Conservation (phyloP, 805 yeast genomes). For the Candida hungchunana region DNA sequence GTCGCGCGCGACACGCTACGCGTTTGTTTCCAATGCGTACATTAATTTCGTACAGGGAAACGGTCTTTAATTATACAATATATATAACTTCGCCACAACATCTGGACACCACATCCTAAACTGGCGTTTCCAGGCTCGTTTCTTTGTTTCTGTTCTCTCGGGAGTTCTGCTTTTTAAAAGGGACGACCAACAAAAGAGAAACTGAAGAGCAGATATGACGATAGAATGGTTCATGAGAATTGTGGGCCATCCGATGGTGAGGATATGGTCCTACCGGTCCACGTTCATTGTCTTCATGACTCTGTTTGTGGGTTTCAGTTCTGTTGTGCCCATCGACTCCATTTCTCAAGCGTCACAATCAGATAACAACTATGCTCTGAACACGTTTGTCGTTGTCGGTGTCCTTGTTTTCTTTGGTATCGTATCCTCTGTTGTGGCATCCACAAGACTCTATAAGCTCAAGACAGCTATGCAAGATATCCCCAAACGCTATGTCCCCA, state of each 20-base stretch:
- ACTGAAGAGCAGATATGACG: not conserved
- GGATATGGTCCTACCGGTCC: slow-evolving; percentile 42
- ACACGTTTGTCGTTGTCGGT: slow-evolving; percentile 74
- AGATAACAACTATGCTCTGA: slow-evolving; percentile 60
- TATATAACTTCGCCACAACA: not conserved
- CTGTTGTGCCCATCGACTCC: slow-evolving; percentile 78
- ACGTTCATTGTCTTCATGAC: slow-evolving; percentile 38
- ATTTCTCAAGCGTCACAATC: slow-evolving; percentile 57
- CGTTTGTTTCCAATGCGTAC: no score
- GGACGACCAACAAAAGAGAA: not conserved
- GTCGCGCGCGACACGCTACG: not conserved
- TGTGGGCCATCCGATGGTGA: slow-evolving; percentile 12
- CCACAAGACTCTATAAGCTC: slow-evolving; percentile 55
- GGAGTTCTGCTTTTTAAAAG: not conserved
- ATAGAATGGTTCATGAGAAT: slow-evolving; percentile 4
- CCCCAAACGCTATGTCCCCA: slow-evolving; percentile 74
- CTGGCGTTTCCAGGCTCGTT: not conserved
- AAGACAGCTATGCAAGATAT: slow-evolving; percentile 65
- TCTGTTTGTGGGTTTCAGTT: slow-evolving; percentile 51
- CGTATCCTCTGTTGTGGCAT: slow-evolving; percentile 44
- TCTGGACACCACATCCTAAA: not conserved
- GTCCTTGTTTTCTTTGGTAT: slow-evolving; percentile 61
- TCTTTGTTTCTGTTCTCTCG: no score
- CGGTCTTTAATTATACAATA: not conserved
- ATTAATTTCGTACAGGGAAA: slow-evolving; percentile 8